phyloP scores from a whole-genome alignment of 1,139 yeast genomes.

The Maudiozyma humilis region DNA sequence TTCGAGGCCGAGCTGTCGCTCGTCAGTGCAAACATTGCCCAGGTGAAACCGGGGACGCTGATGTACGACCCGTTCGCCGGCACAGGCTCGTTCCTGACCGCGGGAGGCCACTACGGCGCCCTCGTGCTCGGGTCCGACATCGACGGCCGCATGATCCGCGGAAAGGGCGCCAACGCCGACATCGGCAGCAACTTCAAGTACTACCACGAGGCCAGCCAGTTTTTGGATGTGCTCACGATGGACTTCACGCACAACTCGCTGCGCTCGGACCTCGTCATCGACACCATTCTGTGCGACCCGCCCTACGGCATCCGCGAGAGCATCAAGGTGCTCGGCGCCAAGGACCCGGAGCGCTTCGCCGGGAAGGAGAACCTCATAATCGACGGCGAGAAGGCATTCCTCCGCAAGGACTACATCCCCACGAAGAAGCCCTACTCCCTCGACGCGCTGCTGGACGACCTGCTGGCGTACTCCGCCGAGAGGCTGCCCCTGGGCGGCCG shows the following conservation, averaged over 20 bases:
- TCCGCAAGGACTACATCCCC: constrained; percentile 77
- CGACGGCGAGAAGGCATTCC: constrained; percentile 70
- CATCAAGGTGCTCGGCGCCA: constrained; percentile 83
- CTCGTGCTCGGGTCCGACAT: constrained; percentile 82
- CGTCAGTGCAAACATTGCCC: constrained; percentile 80
- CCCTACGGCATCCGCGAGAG: constrained; percentile 98
- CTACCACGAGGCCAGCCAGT: constrained; percentile 50
- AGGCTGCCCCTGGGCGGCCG: constrained; percentile 70
- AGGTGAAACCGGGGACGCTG: constrained; percentile 54
- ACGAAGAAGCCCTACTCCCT: constrained; percentile 88
- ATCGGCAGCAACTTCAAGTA: constrained; percentile 65
- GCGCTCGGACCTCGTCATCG: constrained; percentile 53
- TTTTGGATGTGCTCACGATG: constrained; percentile 77
- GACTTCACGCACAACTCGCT: constrained; percentile 90
- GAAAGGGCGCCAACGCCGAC: constrained; percentile 44
- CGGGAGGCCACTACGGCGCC: constrained; percentile 84
- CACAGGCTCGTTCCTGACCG: constrained; percentile 87
- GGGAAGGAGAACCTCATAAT: constrained; percentile 66
- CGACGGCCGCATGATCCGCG: constrained; percentile 75
- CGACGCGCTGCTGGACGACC: constrained; percentile 65
- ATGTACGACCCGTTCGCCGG: constrained; percentile 96
- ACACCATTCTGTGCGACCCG: constrained; percentile 88
- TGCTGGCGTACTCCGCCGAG: constrained; percentile 61
- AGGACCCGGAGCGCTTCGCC: constrained; percentile 44
- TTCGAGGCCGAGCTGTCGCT: constrained; percentile 85